Evolutionary conservation across 129 eudicot species (phyloP).

Genomic region (Centaurea solstitialis): DNA sequence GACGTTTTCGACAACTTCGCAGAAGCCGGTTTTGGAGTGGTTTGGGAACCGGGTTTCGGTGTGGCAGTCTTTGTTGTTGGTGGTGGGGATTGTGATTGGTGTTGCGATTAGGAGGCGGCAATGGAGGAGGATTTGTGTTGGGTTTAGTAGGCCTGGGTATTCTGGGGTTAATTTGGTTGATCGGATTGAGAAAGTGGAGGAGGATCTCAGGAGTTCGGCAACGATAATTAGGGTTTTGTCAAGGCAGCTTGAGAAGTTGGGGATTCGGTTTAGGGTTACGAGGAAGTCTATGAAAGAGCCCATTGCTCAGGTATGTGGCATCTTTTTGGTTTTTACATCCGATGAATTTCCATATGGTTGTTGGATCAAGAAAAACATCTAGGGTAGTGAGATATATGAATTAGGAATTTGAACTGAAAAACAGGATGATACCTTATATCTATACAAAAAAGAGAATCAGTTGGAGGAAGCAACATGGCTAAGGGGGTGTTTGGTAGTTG

Average conservation of each 20-base stretch:
- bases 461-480: not conserved
- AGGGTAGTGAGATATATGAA: not conserved
- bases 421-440: not conserved
- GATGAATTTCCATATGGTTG: not conserved
- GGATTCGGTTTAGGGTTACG: conserved; percentile 79
- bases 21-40: conserved; percentile 50
- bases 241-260: conserved; percentile 95
- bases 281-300: conserved; percentile 85
- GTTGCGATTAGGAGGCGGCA: conserved; percentile 67
- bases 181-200: conserved; percentile 90
- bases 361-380: not conserved
- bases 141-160: conserved; percentile 38
- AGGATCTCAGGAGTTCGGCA: conserved; percentile 63
- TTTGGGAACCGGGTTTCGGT: conserved; percentile 53
- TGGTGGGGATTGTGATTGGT: conserved; percentile 68
- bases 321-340: not conserved
- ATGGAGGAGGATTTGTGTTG: conserved; percentile 76
- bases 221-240: conserved; percentile 68
- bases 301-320: conserved; percentile 63
- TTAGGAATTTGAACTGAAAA: not conserved
- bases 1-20: conserved; percentile 23
- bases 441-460: not conserved
- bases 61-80: conserved; percentile 63
- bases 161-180: conserved; percentile 62
- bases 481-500: no score